A percentile compares a stretch with the other conserved stretches of the same genome.
phyloP scores from a whole-genome alignment of 139 green algal genomes.

The Ulvella scutata region DNA sequence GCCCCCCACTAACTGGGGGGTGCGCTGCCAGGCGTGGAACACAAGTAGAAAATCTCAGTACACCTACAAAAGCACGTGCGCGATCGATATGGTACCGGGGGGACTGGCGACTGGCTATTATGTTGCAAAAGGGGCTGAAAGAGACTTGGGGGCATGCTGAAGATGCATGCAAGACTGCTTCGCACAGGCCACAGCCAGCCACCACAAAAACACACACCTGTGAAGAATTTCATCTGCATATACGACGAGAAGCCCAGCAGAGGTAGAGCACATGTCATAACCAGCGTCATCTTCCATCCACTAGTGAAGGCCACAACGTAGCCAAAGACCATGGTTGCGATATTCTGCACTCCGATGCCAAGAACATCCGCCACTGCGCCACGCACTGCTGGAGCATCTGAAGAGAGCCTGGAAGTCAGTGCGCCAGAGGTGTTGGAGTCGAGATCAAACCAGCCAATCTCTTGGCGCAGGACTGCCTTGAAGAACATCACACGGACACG shows the following conservation, averaged over 20 bases:
- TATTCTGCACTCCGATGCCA: constrained; percentile 10
- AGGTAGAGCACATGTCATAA: constrained; percentile 49
- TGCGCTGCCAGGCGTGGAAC: no score
- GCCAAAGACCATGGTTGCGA: constrained; percentile 7
- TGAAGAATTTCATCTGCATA: constrained; percentile 34
- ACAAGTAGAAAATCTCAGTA: no score
- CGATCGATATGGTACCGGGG: no score
- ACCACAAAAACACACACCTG: constrained; percentile 19
- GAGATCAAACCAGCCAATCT: constrained; percentile 30
- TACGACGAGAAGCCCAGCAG: constrained; percentile 28
- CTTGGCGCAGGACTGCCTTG: constrained; percentile 38
- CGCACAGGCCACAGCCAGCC: background rate
- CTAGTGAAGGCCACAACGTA: constrained; percentile 45
- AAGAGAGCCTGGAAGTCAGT: constrained; percentile 33
- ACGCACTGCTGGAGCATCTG: constrained; percentile 37
- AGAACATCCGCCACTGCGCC: constrained; percentile 39
- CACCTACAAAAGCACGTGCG: no score
- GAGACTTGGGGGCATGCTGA: background rate
- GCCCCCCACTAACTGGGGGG: no score
- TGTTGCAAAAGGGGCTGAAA: no score
- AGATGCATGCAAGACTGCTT: background rate
- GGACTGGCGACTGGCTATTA: no score
- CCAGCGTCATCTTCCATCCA: constrained; percentile 59
- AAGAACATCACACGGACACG: constrained; percentile 48
- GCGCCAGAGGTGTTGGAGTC: constrained; percentile 34